These are phyloP conservation scores for Sabuloglossum arenarium DNA, from an alignment of 495 filamentous ascomycete species.

Conservation along the genomic window DNA sequence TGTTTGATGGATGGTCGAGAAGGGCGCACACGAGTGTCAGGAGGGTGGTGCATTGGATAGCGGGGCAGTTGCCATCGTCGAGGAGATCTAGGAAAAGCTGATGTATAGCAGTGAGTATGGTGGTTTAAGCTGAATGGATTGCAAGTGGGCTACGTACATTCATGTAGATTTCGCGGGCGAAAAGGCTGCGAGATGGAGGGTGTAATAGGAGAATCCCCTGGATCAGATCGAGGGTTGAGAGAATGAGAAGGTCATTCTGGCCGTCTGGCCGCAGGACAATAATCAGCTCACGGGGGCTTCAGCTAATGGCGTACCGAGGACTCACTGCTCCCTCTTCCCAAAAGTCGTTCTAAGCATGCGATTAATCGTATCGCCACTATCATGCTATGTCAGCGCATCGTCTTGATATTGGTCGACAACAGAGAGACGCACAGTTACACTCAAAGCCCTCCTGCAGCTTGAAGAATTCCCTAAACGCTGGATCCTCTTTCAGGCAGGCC, in stretches of 20 bases:
- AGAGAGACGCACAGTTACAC: slow-evolving; percentile 50
- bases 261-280: slow-evolving; percentile 25
- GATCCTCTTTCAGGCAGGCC: slow-evolving; percentile 53
- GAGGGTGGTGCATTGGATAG: slow-evolving; percentile 74
- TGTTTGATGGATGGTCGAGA: slow-evolving; percentile 63
- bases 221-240: slow-evolving; percentile 72
- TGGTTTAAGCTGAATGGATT: not conserved
- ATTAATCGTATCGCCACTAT: slow-evolving; percentile 68
- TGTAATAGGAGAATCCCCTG: slow-evolving; percentile 83
- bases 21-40: slow-evolving; percentile 79
- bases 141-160: slow-evolving; percentile 32
- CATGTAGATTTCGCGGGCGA: slow-evolving; percentile 85
- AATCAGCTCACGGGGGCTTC: not conserved
- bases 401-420: not conserved
- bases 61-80: slow-evolving; percentile 76
- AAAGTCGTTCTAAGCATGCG: slow-evolving; percentile 66
- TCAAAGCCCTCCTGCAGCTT: slow-evolving; percentile 91
- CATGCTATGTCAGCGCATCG: not conserved
- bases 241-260: slow-evolving; percentile 73
- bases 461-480: slow-evolving; percentile 90
- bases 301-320: not conserved
- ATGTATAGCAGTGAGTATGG: not conserved
- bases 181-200: slow-evolving; percentile 74
- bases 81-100: slow-evolving; percentile 81
- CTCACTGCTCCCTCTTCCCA: slow-evolving; percentile 49